phyloP scores from a whole-genome alignment of 192 early-diverging fungal species.

The Allomyces javanicus region DNA sequence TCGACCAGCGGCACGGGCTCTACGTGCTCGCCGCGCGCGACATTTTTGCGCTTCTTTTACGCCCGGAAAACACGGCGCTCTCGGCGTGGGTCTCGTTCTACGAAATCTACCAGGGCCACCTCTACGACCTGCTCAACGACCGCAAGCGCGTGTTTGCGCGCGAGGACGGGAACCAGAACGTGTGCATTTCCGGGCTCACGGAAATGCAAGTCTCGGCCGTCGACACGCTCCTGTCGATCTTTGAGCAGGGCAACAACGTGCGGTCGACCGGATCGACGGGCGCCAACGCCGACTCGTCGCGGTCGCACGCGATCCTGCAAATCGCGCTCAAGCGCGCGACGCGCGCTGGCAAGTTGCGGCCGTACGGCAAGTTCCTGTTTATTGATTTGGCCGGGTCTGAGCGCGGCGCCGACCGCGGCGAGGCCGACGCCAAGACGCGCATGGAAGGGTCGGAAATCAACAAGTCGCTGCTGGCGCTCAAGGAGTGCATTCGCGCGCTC shows the following conservation, averaged over 20 bases:
- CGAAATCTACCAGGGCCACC: conserved; percentile 92
- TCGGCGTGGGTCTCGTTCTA: conserved; percentile 75
- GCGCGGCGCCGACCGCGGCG: conserved; percentile 89
- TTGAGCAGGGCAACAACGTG: conserved; percentile 73
- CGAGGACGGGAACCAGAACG: conserved; percentile 89
- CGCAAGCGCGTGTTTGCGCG: conserved; percentile 83
- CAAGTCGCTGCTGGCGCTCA: conserved; percentile 89
- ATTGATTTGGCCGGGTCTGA: conserved; percentile 98
- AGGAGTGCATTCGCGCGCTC: conserved; percentile 93
- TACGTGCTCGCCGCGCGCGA: conserved; percentile 85
- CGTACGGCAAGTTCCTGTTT: conserved; percentile 73
- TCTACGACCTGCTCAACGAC: conserved; percentile 81
- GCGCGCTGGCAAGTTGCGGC: conserved; percentile 31
- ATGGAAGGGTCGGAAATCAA: conserved; percentile 99
- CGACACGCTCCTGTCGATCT: conserved; percentile 72
- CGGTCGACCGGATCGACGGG: conserved; percentile 87
- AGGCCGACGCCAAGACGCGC: conserved; percentile 77
- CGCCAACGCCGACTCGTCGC: conserved; percentile 84
- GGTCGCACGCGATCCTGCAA: conserved; percentile 95
- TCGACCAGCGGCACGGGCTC: conserved; percentile 66
- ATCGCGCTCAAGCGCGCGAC: conserved; percentile 58
- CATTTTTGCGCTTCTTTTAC: conserved; percentile 58
- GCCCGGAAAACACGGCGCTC: conserved; percentile 50
- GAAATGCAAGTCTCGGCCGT: conserved; percentile 77
- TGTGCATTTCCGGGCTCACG: conserved; percentile 70